Evolutionary conservation across 768 basidiomycete species (phyloP), one percentile per base, ranked within the genome.

Genomic region (Suillus spraguei): DNA sequence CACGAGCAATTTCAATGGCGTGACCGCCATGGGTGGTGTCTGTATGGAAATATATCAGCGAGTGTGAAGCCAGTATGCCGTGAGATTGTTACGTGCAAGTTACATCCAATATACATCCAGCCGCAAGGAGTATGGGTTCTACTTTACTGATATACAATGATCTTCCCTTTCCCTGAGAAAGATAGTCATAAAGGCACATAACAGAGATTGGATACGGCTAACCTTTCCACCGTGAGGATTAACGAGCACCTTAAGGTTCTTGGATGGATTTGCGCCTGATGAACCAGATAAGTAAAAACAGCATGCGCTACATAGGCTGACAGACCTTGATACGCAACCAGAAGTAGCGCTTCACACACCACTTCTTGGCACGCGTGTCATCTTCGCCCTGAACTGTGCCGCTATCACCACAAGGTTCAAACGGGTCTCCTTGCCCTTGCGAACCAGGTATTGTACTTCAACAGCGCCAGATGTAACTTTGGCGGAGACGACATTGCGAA

Each of bases 161-260:
- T 17, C 73, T 75, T 0, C 82, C 89, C 70, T 87, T 88, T 61
- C 90, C 87, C 91, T 95, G 66, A 9, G 28, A 32, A 35, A 47
- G 41, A 58, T 14, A 11, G 60, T 65, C 41, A 62, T 55, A 39
- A 59, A 24, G 61, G 60, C 7, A n/a, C 41, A 42, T n/a, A 22
- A 36, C 39, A 46, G 20, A 50, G 13, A 55, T 20, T 7, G 22
- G 46, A 24, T n/a, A 24, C 42, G 1, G 79, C 88, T 36, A 71
- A 92, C 93, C 24, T 80, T 82, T n/a, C 94, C 94, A 59, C 94
- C 87, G 61, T 82, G 76, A 10, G 94, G 94, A 72, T 95, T 96
- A 44, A 96, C 81, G 49, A 96, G 71, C 9, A 95, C 82, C 65
- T 87, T 85, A 36, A 96, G 70, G 22, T 79, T 77, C 53, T 88